Conservation (phyloP, 768 basidiomycete species). For the Lactarius sp. region DNA sequence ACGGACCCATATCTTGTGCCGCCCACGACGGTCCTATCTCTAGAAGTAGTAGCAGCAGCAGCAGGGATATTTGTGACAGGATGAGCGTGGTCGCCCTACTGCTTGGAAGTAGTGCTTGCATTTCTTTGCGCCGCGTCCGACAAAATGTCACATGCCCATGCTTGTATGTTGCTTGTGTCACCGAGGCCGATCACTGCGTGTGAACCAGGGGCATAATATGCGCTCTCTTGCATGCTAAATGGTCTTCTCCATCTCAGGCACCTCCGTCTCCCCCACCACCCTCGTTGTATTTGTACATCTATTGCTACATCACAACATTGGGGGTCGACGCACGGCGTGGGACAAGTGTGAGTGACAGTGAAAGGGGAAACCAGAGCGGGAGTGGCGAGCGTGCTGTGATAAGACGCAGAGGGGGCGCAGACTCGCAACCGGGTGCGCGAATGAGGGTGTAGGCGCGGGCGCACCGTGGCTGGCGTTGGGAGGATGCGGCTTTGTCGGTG, state of each 20-base stretch:
- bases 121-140: background rate
- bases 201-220: constrained; percentile 11
- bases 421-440: constrained; percentile 3
- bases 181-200: constrained; percentile 4
- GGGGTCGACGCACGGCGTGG: constrained; percentile 6
- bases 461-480: background rate
- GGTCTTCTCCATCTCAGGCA: background rate
- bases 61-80: background rate
- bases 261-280: too few species aligned
- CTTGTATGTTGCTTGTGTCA: constrained; percentile 13
- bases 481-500: too few species aligned
- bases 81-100: background rate
- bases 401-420: constrained; percentile 13
- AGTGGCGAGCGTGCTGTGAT: constrained; percentile 15
- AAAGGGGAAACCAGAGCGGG: constrained; percentile 5
- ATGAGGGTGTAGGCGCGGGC: constrained; percentile 1
- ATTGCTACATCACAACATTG: background rate
- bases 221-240: constrained; percentile 10
- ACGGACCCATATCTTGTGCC: background rate
- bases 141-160: constrained; percentile 8
- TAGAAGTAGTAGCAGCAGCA: background rate
- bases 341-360: constrained; percentile 13
- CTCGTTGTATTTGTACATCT: background rate
- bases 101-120: background rate
- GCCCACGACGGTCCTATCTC: background rate